Evolutionary conservation across 1,139 yeast genomes (phyloP).

Genomic region (Yamadazyma mexicana): DNA sequence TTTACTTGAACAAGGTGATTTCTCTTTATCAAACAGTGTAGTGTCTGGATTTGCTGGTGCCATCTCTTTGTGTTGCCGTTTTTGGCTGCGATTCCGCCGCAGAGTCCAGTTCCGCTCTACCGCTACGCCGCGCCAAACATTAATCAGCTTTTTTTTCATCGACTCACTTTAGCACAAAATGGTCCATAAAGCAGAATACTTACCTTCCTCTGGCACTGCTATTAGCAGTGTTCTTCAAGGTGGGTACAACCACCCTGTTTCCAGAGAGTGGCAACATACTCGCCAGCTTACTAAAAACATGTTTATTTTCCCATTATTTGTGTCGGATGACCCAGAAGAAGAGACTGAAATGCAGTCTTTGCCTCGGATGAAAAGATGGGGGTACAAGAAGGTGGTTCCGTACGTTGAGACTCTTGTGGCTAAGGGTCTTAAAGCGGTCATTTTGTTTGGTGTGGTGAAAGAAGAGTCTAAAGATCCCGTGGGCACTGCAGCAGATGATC

Average conservation of each 20-base stretch:
- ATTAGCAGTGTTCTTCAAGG: constrained; percentile 86
- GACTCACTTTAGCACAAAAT: constrained; percentile 16
- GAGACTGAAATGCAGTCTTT: constrained; percentile 71
- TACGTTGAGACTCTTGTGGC: constrained; percentile 67
- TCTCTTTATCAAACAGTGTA: too few species aligned
- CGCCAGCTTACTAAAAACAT: constrained; percentile 80
- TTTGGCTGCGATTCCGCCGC: too few species aligned
- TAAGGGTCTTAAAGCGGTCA: constrained; percentile 84
- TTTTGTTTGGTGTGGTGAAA: constrained; percentile 84
- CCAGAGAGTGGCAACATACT: constrained; percentile 90
- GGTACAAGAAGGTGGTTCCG: constrained; percentile 74
- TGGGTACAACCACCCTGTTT: constrained; percentile 87
- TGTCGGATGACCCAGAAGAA: constrained; percentile 81
- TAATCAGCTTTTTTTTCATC: background rate
- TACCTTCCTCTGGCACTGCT: constrained; percentile 56
- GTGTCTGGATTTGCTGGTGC: too few species aligned
- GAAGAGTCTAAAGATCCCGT: constrained; percentile 72
- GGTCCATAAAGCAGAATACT: constrained; percentile 68
- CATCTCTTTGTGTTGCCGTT: too few species aligned
- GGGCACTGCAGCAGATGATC: constrained; percentile 95
- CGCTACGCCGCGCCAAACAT: too few species aligned
- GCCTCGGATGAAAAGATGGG: constrained; percentile 87
- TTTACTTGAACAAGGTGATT: too few species aligned
- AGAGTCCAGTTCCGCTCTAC: too few species aligned
- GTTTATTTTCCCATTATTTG: constrained; percentile 91